Evolutionary conservation across 768 basidiomycete species (phyloP), one percentile per base, ranked within the genome.

Genomic region (Thelephora ganbajun): DNA sequence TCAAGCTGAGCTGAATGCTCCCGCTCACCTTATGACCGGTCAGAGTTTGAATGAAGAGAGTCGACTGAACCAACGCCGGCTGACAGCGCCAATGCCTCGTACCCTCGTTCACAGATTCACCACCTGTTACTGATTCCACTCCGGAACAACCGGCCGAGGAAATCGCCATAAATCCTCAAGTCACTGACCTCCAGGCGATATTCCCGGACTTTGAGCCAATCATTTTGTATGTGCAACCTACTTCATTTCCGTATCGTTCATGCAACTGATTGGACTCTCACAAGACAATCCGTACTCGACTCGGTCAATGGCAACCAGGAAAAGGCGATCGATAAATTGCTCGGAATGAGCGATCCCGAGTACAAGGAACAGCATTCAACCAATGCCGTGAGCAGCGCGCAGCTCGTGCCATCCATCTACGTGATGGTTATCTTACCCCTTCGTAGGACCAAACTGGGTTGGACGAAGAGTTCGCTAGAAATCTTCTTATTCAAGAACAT

Each of bases 341-440:
- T 92, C 6, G 82, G 80, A 9, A 90, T 92, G 88, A 88, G 73
- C 63, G 89, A 92, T 63, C 87, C 87, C 1, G 70, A 79, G 6
- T 89, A 83, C 57, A 42, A 13, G 18, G 30, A 22, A 12, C 35
- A 34, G 18, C 48, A 35, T 14, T 30, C 33, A 43, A 26, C 19
- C n/a, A 35, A 48, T 48, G 48, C 35, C 52, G 14, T 43, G 34
- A 16, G 23, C 11, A 14, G 11, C 18, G 9, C 16, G 26, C 30
- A 13, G 35, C 23, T 43, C n/a, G 33, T 30, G 12, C 18, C 16
- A 13, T 34, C 43, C 46, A 50, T 23, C 44, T n/a, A n/a, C n/a
- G 37, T 34, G 45, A 53, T 30, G 47, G 11, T 39, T 20, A 44
- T 41, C 48, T 51, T 23, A 51, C 51, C 16, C 12, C 35, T 26